Base-by-base conservation (phyloP, 148 eudicot genomes). In the Fagopyrum homotropicum region DNA sequence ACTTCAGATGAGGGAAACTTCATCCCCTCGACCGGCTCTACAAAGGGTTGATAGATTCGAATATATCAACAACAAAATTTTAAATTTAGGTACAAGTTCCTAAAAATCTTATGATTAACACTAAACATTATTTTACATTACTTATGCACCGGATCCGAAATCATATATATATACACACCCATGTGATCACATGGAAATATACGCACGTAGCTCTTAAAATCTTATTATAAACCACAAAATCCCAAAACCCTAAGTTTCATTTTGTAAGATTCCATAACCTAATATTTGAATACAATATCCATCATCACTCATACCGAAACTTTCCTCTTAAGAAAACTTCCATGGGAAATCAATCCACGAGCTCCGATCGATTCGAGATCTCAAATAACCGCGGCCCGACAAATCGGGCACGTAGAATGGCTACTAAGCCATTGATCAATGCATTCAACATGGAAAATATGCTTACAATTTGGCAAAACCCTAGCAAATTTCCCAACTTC, bases 401-500 rank as follows among this genome's bases (percentile, higher is more conserved):
- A 90, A 49, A 88, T 72, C 9, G 94, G 91, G 47, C 94, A 90
- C 4, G 86, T 88, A 2, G 89, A 63, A 4, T 83, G 85, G 11
- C 83, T 61, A 5, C 51, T 22, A 4, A 88, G 77, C 91, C 94
- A 88, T 74, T 35, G 84, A 35, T 86, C 91, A 19, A 90, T 80
- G 82, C 94, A 90, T 40, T 79, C 86, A n/a, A 68, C 77, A 69
- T 90, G 94, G 69, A 90, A 90, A 48, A 76, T 64, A 55, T 90
- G 94, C 47, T 82, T 82, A 19, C 94, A 90, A 15, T 85, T 85
- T 5, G 94, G 89, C 61, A 90, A 69, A 45, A 77, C 16, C 73
- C 88, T 75, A 29, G 75, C 85, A 50, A 75, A 17, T 9, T 87
- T 86, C 50, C 46, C 82, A 9, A 79, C 84, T 80, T 84, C 88